phyloP scores from a whole-genome alignment of 176 grass and related monocot genomes.

The Aegilops bicornis region DNA sequence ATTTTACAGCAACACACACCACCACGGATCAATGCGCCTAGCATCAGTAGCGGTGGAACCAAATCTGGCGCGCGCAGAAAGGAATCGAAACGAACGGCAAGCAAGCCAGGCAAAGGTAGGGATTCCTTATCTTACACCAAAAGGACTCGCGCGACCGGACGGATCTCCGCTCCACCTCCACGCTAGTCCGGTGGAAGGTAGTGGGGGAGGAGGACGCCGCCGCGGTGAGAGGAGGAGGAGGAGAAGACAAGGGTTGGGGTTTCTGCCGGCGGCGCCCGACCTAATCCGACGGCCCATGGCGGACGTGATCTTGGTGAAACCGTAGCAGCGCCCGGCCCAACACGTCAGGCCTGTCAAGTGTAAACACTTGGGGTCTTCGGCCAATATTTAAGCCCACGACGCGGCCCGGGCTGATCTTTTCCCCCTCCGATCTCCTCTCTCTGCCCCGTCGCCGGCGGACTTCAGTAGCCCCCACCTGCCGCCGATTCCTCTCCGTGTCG shows the following conservation, averaged over 20 bases:
- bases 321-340: not conserved
- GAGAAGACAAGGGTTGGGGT: too few species aligned
- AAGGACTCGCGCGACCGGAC: too few species aligned
- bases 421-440: not conserved
- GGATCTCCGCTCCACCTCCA: not conserved
- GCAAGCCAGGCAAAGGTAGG: not conserved
- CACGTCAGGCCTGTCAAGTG: not conserved
- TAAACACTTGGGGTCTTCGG: too few species aligned
- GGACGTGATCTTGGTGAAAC: not conserved
- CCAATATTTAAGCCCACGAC: not conserved
- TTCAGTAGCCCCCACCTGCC: not conserved
- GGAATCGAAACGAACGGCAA: not conserved
- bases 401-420: not conserved
- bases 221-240: not conserved
- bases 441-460: not conserved
- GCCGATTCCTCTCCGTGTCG: not conserved
- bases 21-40: not conserved
- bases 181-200: not conserved
- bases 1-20: fast-evolving
- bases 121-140: not conserved
- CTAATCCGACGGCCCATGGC: not conserved
- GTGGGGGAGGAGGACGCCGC: not conserved
- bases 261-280: not conserved
- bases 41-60: not conserved
- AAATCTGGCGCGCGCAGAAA: not conserved